Evolutionary conservation across 371 early-diverging fungal genomes (phyloP).

Genomic region (Fennellomyces sp.): DNA sequence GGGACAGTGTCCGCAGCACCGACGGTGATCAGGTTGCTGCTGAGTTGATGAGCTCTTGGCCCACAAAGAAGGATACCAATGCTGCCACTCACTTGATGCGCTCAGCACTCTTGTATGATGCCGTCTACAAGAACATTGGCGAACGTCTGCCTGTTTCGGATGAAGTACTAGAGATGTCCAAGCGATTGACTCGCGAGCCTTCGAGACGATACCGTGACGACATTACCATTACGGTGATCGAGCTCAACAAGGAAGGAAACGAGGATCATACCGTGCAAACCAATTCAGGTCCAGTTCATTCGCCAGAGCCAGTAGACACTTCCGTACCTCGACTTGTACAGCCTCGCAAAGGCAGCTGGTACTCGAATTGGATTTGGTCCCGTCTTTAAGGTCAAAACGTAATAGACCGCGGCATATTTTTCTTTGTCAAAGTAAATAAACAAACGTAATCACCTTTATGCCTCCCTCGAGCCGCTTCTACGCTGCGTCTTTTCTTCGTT

Average conservation of each 20-base stretch:
- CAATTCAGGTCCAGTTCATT: slow-evolving; percentile 30
- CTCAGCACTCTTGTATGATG: slow-evolving; percentile 63
- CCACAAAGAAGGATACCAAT: slow-evolving; percentile 59
- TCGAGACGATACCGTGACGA: slow-evolving; percentile 90
- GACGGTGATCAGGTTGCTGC: slow-evolving; percentile 47
- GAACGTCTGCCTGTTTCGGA: slow-evolving; percentile 29
- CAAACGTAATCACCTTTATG: no score
- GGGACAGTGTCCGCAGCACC: slow-evolving; percentile 63
- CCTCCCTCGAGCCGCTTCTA: no score
- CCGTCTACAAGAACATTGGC: slow-evolving; percentile 42
- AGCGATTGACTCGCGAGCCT: slow-evolving; percentile 43
- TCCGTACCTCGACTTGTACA: slow-evolving; percentile 27
- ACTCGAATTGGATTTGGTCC: slow-evolving; percentile 43
- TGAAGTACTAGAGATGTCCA: slow-evolving; percentile 39
- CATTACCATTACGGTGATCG: slow-evolving; percentile 89
- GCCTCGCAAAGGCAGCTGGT: slow-evolving; percentile 28
- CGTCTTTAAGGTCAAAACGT: no score
- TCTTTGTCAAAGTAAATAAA: no score
- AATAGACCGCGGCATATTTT: no score
- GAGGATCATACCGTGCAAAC: slow-evolving; percentile 9
- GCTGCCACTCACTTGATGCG: slow-evolving; percentile 88
- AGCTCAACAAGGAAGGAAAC: slow-evolving; percentile 57
- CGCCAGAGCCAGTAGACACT: slow-evolving; percentile 26
- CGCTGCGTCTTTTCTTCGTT: no score
- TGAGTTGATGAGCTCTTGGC: slow-evolving; percentile 33